Conservation (phyloP, 106 monocot genomes). For the Triglochin maritima region DNA sequence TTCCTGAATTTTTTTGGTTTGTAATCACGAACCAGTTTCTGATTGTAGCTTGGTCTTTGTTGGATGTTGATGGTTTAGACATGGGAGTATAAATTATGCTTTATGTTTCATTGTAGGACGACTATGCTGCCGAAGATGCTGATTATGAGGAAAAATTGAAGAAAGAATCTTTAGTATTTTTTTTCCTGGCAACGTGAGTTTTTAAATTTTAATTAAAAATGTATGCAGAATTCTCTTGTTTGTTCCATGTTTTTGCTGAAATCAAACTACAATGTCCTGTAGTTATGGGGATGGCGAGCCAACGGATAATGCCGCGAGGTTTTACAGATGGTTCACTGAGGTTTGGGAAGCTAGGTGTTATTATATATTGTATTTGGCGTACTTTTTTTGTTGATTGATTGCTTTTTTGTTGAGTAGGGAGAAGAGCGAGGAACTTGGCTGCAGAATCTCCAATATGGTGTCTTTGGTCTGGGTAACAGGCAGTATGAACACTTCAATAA, state of each 20-base stretch:
- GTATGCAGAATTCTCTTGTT: too few species aligned
- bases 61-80: too few species aligned
- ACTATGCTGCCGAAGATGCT: conserved; percentile 22
- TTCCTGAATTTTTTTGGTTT: too few species aligned
- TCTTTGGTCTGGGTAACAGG: conserved; percentile 91
- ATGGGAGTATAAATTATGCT: too few species aligned
- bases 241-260: too few species aligned
- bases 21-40: too few species aligned
- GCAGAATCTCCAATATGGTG: conserved; percentile 56
- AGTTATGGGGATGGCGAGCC: conserved; percentile 98
- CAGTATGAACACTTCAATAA: conserved; percentile 99
- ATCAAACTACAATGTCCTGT: neutral
- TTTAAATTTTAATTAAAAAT: too few species aligned
- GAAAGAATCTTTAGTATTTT: conserved; percentile 16
- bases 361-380: neutral
- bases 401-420: conserved; percentile 30
- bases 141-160: conserved; percentile 24
- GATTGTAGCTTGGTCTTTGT: too few species aligned
- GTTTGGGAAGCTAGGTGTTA: conserved; percentile 9
- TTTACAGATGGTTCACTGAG: conserved; percentile 98
- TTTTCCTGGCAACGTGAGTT: conserved; percentile 23
- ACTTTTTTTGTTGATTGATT: neutral
- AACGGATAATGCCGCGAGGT: conserved; percentile 94
- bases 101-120: conserved; percentile 7
- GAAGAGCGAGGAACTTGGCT: conserved; percentile 54